These are phyloP conservation scores for Fusarium mundagurra DNA, from an alignment of 2,329 filamentous ascomycete species.

Conservation along the genomic window DNA sequence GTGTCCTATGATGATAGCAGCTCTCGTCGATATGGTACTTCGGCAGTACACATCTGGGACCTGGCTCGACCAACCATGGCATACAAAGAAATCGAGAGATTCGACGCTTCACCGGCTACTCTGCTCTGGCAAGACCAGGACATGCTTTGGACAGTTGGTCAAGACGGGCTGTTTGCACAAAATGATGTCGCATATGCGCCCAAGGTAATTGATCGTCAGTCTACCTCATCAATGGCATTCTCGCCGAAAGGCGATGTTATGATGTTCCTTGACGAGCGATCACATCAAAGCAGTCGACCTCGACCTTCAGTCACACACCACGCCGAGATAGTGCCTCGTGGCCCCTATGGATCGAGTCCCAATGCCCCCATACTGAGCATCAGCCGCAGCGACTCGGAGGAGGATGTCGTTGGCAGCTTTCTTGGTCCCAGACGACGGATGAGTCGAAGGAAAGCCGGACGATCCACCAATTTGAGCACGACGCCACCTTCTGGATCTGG, in stretches of 20 bases:
- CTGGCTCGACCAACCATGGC: slow-evolving; percentile 73
- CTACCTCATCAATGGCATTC: slow-evolving; percentile 69
- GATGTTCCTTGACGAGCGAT: slow-evolving; percentile 70
- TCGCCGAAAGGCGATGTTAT: slow-evolving; percentile 68
- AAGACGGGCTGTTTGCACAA: slow-evolving; percentile 70
- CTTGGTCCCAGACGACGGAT: slow-evolving; percentile 58
- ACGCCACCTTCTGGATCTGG: slow-evolving; percentile 60
- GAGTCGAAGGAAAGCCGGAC: slow-evolving; percentile 54
- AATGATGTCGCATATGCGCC: slow-evolving; percentile 73
- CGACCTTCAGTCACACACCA: slow-evolving; percentile 53
- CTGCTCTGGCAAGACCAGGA: slow-evolving; percentile 73
- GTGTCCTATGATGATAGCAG: slow-evolving; percentile 69
- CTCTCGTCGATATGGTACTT: slow-evolving; percentile 64
- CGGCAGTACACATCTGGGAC: slow-evolving; percentile 73
- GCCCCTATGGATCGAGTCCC: slow-evolving; percentile 60
- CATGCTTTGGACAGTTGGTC: slow-evolving; percentile 72
- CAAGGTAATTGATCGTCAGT: slow-evolving; percentile 69
- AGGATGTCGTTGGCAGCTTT: slow-evolving; percentile 70
- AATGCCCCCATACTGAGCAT: slow-evolving; percentile 62
- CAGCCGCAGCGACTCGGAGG: slow-evolving; percentile 72
- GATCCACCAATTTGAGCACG: slow-evolving; percentile 60
- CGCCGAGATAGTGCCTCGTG: slow-evolving; percentile 48
- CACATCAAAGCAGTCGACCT: slow-evolving; percentile 52
- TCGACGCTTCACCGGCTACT: slow-evolving; percentile 65
- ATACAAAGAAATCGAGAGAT: slow-evolving; percentile 72